Conservation (phyloP, 192 early-diverging fungal genomes). For the Backusella macrospora region DNA sequence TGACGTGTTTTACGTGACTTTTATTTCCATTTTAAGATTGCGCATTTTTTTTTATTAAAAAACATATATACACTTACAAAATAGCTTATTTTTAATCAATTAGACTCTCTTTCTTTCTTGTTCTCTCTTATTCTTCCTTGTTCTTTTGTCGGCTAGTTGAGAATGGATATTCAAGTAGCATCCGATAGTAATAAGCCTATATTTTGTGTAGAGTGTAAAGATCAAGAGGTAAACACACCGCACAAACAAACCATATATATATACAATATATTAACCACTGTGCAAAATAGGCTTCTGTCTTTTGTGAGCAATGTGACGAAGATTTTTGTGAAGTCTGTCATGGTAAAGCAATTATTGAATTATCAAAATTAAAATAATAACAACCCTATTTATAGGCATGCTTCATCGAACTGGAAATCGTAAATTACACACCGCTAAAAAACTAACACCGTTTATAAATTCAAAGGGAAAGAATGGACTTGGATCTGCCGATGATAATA, state of each 20-base stretch:
- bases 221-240: slow-evolving; percentile 55
- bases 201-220: slow-evolving; percentile 86
- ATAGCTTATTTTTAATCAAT: too few species aligned
- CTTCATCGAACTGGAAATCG: slow-evolving; percentile 81
- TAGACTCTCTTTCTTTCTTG: too few species aligned
- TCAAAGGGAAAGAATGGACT: not conserved
- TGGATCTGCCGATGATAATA: not conserved
- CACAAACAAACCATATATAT: slow-evolving; percentile 54
- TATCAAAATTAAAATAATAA: too few species aligned
- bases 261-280: slow-evolving; percentile 84
- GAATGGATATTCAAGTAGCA: slow-evolving; percentile 12
- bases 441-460: slow-evolving; percentile 11
- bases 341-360: slow-evolving; percentile 23
- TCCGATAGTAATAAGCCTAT: slow-evolving; percentile 13
- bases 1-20: slow-evolving; percentile 1
- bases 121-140: not conserved
- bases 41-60: not conserved
- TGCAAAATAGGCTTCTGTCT: slow-evolving; percentile 52
- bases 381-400: slow-evolving; percentile 48
- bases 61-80: not conserved
- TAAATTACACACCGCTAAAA: slow-evolving; percentile 56
- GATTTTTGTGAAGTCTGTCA: slow-evolving; percentile 95
- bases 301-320: slow-evolving; percentile 87
- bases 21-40: not conserved
- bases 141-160: not conserved